Evolutionary conservation across 345 rosid species (phyloP), one percentile per base, ranked within the genome.

Genomic region (Syzygium grande): DNA sequence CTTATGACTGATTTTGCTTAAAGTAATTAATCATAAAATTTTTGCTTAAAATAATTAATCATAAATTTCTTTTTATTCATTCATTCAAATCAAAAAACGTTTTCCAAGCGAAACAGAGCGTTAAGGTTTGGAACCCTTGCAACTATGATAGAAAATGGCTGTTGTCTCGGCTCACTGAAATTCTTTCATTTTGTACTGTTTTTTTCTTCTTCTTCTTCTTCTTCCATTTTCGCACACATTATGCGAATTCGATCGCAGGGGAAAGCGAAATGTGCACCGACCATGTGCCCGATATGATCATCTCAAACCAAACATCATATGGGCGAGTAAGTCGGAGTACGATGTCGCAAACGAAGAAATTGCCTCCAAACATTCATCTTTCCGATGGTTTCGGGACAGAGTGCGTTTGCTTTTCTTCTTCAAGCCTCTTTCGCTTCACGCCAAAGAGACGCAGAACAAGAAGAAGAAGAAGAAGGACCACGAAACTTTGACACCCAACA

Each of bases 341-440:
- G 22, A 85, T 88, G 51, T 88, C 55, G 85, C 87, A 88, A 88
- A 85, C 89, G 87, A 85, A 88, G 89, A 88, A 88, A 88, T 88
- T 88, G 89, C 89, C 89, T 54, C 89, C 30, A 77, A 53, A 83
- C 89, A 88, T 77, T 49, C 79, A 86, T 83, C 63, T 77, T 86
- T 53, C 19, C 27, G 49, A 53, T 29, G 80, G 86, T 41, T 55
- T 73, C 7, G 89, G 87, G 87, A 88, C 89, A 88, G 89, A 88
- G 89, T 88, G 89, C 89, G 89, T 88, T 88, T 88, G 89, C 89
- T 87, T 55, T 41, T 51, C 29, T 7, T 30, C 84, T 34, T 19
- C 53, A 15, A 25, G 46, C 56, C 27, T 27, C 51, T 16, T 27
- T 29, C 17, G 2, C 63, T 23, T 46, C 6, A 21, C 61, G 21